Base-by-base conservation (phyloP, 2,329 filamentous ascomycete species). In the Blastomyces gilchristii region DNA sequence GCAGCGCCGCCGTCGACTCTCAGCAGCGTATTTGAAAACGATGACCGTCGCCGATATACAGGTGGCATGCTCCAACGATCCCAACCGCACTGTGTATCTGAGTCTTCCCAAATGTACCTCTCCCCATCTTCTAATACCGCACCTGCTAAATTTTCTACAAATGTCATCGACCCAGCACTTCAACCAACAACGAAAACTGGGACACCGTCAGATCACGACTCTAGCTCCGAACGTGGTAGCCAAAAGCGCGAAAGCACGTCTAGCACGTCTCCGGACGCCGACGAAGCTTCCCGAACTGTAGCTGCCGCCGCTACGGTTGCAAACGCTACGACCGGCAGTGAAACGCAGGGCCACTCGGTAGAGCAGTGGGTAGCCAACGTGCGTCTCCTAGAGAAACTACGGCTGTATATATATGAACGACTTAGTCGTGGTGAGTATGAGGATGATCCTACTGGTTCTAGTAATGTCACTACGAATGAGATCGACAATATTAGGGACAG, bases 351-450 rank as follows among this genome's bases (percentile, higher is more conserved):
- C 28, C 16, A 39, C 28, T 31, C 60, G 7, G 79, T 81, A 49
- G 81, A 83, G 65, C 79, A 82, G 66, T 87, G 84, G 85, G 81
- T 87, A 11, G 82, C 85, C 71, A 85, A 86, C 73, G 83, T 85
- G 62, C 82, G 85, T n/a, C 79, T 84, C 11, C 82, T 87, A 39
- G 84, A 87, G 73, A 78, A 80, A 60, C 77, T 87, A 45, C 79
- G 84, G 53, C 79, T 80, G 25, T 83, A 82, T 72, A 79, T 87
- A 67, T 80, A 81, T 62, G 79, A 82, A 58, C 77, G 81, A 61
- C 75, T 87, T 28, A 78, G 83, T 64, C 74, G 75, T 50, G 80
- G 80, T 45, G 82, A 85, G 45, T 85, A 75, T 63, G 77, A 75
- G 11, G 63, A 68, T 6, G 57, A 45, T 18, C 7, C 14, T 18